Evolutionary conservation across 108 stramenopile species (phyloP), one percentile per base, ranked within the genome.

Genomic region (Stephanodiscus triporus): DNA sequence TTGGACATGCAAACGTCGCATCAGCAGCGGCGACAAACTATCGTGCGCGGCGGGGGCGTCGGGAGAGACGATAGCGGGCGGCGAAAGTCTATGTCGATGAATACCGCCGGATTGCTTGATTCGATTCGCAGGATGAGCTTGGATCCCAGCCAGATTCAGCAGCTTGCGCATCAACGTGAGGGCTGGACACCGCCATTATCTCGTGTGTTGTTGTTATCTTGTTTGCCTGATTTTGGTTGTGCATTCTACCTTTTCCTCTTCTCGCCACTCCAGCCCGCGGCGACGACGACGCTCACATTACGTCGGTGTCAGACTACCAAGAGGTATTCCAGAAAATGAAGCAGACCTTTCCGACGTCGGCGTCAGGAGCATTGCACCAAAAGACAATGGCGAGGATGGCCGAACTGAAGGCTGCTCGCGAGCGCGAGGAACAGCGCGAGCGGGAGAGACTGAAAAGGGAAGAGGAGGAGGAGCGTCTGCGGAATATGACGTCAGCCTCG

Each of bases 301-400:
- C 32, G 4, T 4, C 32, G 32, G 32, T 34, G 32, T 2, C 32
- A 5, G 34, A 70, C 63, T 77, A 61, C 47, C 76, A 77, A 36
- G 66, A 70, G 59, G 59, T 77, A 56, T 77, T 77, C 63, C 62
- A 70, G 16, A 47, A 70, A 51, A 34, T 77, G 63, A 77, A 77
- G 70, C 62, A 34, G 0, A 55, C 70, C 29, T 64, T 65, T 20
- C 76, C 76, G 9, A 64, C 55, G 4, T 47, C 64, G 1, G 47
- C 76, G 8, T 49, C 70, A 10, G 69, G 69, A 4, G 76, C 76
- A 34, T n/a, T 77, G 16, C 76, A 70, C 37, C 68, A 70, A 34
- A 70, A 37, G 20, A 77, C 76, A 16, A 58, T 77, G 76, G 27
- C 53, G 29, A 54, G 76, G 9, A 63, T 77, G 19, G 54, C 76